Conservation (phyloP, 2,329 filamentous ascomycete genomes). For the Aspergillus quadricinctus region DNA sequence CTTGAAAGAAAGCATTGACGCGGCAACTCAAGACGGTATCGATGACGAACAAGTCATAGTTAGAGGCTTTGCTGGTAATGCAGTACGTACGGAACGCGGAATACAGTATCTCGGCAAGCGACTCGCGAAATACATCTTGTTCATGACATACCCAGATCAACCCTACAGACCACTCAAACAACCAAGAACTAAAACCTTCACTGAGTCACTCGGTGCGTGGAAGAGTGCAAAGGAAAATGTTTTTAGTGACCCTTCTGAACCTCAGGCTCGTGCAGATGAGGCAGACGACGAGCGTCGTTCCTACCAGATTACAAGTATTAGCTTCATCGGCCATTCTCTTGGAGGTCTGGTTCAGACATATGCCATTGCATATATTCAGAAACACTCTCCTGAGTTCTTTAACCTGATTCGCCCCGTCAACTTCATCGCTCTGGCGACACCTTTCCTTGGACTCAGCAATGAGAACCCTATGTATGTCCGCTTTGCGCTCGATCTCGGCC, state of each 20-base stretch:
- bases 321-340: conserved; percentile 87
- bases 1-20: conserved; percentile 94
- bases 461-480: conserved; percentile 97
- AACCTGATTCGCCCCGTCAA: conserved; percentile 80
- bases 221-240: conserved; percentile 23
- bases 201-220: conserved; percentile 45
- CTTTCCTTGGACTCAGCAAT: conserved; percentile 87
- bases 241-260: conserved; percentile 33
- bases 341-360: conserved; percentile 90
- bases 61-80: conserved; percentile 83
- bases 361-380: conserved; percentile 92
- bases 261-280: conserved; percentile 37
- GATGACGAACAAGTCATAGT: conserved; percentile 76
- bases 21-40: conserved; percentile 49
- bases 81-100: conserved; percentile 83
- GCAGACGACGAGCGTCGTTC: conserved; percentile 47
- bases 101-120: conserved; percentile 97
- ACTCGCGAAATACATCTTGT: conserved; percentile 82
- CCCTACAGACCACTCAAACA: conserved; percentile 70
- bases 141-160: conserved; percentile 90
- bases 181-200: conserved; percentile 46
- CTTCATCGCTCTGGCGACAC: conserved; percentile 82
- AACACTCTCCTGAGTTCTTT: conserved; percentile 90
- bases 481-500: conserved; percentile 91
- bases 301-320: conserved; percentile 90